Evolutionary conservation across 768 basidiomycete genomes (phyloP), one percentile per base, ranked within the genome.

Genomic region (Rubroboletus satanas): DNA sequence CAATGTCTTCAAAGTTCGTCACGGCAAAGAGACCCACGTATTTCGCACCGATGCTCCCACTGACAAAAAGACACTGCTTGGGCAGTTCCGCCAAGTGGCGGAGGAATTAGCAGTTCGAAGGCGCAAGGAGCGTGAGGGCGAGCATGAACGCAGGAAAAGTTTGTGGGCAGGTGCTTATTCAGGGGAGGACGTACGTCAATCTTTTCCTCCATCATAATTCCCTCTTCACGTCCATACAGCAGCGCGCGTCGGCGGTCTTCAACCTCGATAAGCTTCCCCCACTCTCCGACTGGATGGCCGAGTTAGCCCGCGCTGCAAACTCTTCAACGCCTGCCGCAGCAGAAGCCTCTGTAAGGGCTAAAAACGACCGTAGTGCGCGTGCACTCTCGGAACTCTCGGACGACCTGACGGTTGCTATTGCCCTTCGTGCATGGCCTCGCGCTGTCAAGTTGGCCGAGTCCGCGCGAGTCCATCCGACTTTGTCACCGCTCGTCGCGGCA

Each of bases 1-100:
- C n/a, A 97, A 98, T 62, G 95, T 98, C 4, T 90, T 98, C 79
- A 98, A 98, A 76, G 84, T 99, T 58, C 80, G 89, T 57, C 85
- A 94, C 56, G 87, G 90, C 6, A 97, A 96, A 71, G 96, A 98
- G 70, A 91, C 90, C 1, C 88, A 94, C 66, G 93, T 99, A 7
- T 98, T 93, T 70, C 84, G 95, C 35, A 91, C 91, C 3, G 91
- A 95, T 54, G 79, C 78, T 7, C 65, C 84, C 0, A 75, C 85
- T 26, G 93, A 98, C 65, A 99, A 99, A 77, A 94, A 90, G 71
- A 76, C 79, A 9, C 78, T 98, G 0, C 78, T 99, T 14, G 71
- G 84, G 0, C 87, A 93, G 57, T 93, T 98, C 75, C 84, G 95
- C 32, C 89, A 91, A 63, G 89, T 95, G 5, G 92, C 94, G 1